Evolutionary conservation across 202 grass and related monocot genomes (phyloP), one percentile per base, ranked within the genome.

Genomic region (Carex arenaria): DNA sequence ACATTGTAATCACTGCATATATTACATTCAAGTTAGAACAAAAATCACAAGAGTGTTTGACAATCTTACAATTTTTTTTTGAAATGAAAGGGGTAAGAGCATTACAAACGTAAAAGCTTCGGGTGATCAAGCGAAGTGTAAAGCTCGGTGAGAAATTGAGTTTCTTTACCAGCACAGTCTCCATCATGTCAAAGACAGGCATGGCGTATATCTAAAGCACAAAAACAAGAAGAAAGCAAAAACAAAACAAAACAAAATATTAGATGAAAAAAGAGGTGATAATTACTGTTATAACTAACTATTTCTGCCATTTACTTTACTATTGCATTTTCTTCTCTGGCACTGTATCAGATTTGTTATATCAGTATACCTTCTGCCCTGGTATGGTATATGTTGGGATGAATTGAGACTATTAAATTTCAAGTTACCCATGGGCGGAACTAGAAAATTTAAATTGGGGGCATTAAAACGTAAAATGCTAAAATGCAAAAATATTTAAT

Each of bases 1-100:
- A 98, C 95, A 98, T 98, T 11, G 95, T 98, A 57, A 98, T 88
- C 5, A 90, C 95, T 98, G 87, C 87, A 93, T 63, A 61, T 43
- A 59, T 86, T 15, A 42, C 49, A 52, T 14, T 43, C 78, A 78
- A 74, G 34, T 11, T 57, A 45, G 68, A 84, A 47, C 42, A 72
- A 51, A 10, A 51, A 63, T 10, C 61, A 67, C 17, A 70, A 61
- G 7, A 56, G 10, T 67, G 3, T 63, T 63, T 15, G 20, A 72
- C 63, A 62, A 17, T 81, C 18, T 54, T 19, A 18, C 3, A 17
- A 51, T 13, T 0, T 28, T 78, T 28, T 78, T 60, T 49, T 66
- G 2, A 14, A 84, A 75, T 5, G 11, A 43, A 28, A 66, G 17
- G 59, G 56, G 31, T 52, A 18, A 40, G 82, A 61, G 28, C 22